Conservation (phyloP, 2,329 filamentous ascomycete genomes). For the Fusarium sp. region DNA sequence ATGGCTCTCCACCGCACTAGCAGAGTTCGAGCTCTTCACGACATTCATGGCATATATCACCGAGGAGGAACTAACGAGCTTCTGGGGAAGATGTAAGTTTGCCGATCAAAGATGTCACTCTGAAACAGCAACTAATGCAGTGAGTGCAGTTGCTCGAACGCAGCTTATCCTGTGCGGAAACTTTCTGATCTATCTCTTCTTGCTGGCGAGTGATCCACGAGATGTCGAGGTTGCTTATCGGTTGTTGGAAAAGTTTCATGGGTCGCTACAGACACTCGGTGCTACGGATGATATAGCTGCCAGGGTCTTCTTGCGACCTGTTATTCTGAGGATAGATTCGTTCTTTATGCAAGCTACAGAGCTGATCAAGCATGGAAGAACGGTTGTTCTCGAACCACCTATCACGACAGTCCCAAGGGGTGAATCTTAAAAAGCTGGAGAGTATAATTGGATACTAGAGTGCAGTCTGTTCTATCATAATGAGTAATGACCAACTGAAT, state of each 20-base stretch:
- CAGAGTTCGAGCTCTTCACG: conserved; percentile 50
- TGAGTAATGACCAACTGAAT: conserved; percentile 5
- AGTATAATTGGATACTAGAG: background rate
- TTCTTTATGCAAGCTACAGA: conserved; percentile 51
- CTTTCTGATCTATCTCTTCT: conserved; percentile 59
- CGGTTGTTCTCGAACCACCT: conserved; percentile 22
- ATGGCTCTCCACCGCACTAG: conserved; percentile 48
- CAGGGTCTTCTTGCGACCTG: conserved; percentile 48
- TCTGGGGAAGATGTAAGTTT: conserved; percentile 56
- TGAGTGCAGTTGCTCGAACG: conserved; percentile 46
- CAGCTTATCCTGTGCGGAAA: conserved; percentile 59
- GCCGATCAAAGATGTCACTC: background rate
- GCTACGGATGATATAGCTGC: conserved; percentile 44
- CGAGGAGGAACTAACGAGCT: conserved; percentile 50
- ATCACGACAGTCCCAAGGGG: conserved; percentile 4
- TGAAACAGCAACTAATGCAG: background rate
- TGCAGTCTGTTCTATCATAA: background rate
- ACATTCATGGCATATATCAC: conserved; percentile 50
- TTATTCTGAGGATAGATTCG: conserved; percentile 50
- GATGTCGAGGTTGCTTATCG: conserved; percentile 49
- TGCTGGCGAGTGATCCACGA: conserved; percentile 50
- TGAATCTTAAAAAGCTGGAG: background rate
- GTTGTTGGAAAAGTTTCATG: conserved; percentile 50
- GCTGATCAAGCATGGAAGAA: conserved; percentile 37
- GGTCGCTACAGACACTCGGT: conserved; percentile 48